Conservation (phyloP, 1,139 yeast genomes). For the Candida neerlandica region DNA sequence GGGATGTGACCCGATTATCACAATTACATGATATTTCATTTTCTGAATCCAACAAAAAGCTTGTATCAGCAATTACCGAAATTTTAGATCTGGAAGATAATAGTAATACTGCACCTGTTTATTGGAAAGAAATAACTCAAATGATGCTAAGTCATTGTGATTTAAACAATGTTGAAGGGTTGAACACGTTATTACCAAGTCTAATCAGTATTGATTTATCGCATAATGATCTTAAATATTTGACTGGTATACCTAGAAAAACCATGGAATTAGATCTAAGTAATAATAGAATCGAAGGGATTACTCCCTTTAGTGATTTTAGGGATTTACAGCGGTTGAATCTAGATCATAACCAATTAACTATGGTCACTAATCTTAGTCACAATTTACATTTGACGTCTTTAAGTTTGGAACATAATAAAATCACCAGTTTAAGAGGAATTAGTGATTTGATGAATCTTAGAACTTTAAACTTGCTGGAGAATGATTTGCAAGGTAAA, state of each 20-base stretch:
- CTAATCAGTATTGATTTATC: constrained; percentile 42
- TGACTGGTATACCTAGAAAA: constrained; percentile 49
- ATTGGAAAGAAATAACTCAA: constrained; percentile 48
- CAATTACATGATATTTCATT: constrained; percentile 52
- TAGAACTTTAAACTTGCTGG: constrained; percentile 41
- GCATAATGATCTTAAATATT: constrained; percentile 42
- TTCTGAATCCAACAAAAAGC: constrained; percentile 45
- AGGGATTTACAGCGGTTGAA: constrained; percentile 48
- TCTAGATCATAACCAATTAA: constrained; percentile 40
- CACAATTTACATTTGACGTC: constrained; percentile 41
- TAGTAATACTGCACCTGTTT: constrained; percentile 25
- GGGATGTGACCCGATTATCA: constrained; percentile 45
- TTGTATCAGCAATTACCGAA: constrained; percentile 54
- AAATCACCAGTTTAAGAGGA: constrained; percentile 37
- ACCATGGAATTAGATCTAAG: constrained; percentile 41
- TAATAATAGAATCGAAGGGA: constrained; percentile 41
- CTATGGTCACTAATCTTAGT: constrained; percentile 32
- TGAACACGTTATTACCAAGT: constrained; percentile 48
- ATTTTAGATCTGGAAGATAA: constrained; percentile 29
- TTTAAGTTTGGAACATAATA: constrained; percentile 36
- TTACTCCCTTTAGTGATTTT: constrained; percentile 44
- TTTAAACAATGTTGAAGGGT: constrained; percentile 45
- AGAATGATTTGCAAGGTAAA: constrained; percentile 41
- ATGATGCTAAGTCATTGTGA: constrained; percentile 35
- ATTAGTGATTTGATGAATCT: constrained; percentile 44